Evolutionary conservation across 2,329 filamentous ascomycete genomes (phyloP), one percentile per base, ranked within the genome.

Genomic region (Colletotrichum falcatum): DNA sequence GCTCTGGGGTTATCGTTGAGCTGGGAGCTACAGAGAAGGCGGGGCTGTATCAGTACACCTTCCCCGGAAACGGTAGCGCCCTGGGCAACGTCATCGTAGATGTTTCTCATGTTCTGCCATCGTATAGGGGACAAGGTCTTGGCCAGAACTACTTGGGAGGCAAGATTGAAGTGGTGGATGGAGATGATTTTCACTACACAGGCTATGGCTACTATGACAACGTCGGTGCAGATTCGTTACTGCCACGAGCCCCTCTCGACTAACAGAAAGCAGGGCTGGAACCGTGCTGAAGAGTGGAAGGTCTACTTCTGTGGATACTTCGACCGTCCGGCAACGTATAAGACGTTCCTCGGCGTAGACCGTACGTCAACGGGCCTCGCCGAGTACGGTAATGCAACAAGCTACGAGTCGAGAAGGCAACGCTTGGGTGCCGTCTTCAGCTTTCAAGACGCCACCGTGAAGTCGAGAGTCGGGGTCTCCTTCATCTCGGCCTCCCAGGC

Each of bases 251-350:
- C 18, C 11, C n/a, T 16, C 30, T 30, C 35, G n/a, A 44, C 55
- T 74, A 39, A 75, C 62, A 42, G 11, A 33, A 20, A 4, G 4
- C 30, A 85, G 83, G 84, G 90, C 18, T 92, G 90, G 90, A 92
- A 92, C 69, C 81, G 86, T 42, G 85, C 89, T 1, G 88, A 86
- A 0, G 79, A 89, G 58, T 92, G 88, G 89, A 88, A 82, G 0
- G 87, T 91, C 18, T 88, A 87, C 75, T 89, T 89, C 77, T 92
- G 90, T 76, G 90, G 89, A 18, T 83, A 83, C 65, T 92, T 92
- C 73, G 84, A 88, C 68, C 75, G 79, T 11, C 77, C 82, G 7
- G 79, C 82, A 2, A 80, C 80, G 0, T 84, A 81, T 72, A 83
- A 81, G 76, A 85, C 83, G 0, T 87, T 86, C 65, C 72, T 83